Base-by-base conservation (phyloP, 495 filamentous ascomycete genomes). In the Terfezia claveryi region DNA sequence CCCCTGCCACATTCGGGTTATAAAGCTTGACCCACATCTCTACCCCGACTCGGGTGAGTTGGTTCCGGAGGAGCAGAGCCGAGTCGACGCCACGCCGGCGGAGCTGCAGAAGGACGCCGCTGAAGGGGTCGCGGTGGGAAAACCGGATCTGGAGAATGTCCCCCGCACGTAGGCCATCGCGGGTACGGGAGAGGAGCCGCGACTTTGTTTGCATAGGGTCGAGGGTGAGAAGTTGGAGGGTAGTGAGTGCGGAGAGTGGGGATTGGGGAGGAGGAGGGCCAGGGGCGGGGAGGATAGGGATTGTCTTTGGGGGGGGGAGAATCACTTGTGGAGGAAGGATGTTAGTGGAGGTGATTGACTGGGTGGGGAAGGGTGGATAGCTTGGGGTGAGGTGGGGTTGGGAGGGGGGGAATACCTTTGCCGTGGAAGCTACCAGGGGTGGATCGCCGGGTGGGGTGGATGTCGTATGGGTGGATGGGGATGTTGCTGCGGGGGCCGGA, bases 21-120 rank as follows among this genome's bases (percentile, higher is more conserved):
- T 86, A 96, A 52, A 94, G 72, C 76, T 96, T 99, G 65, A 81
- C 85, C 76, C 85, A 94, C 85, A 94, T 87, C 77, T 99, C 91
- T n/a, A 94, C 87, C 50, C 85, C 84, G 7, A 91, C 77, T 54
- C 81, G 74, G 49, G 79, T 80, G 54, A 99, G 67, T 59, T 88
- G 77, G 62, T 87, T 88, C 27, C 91, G 74, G 54, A 99, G 72
- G 57, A 94, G 68, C 49, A 96, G 76, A 1, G 80, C 81, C 7
- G 85, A 89, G 67, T 99, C 91, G 23, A 92, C 74, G 58, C 87
- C 88, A 7, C 77, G 76, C 38, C 87, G 73, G 32, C 87, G 80
- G 64, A 96, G 89, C 60, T 80, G 82, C 61, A 99, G 67, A 58
- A 80, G 81, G 10, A 92, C 83, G 36, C 91, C 91, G 12, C 86